Evolutionary conservation across 108 stramenopile species (phyloP), one percentile per base, ranked within the genome.

Genomic region (Stephanodiscus minutulus): DNA sequence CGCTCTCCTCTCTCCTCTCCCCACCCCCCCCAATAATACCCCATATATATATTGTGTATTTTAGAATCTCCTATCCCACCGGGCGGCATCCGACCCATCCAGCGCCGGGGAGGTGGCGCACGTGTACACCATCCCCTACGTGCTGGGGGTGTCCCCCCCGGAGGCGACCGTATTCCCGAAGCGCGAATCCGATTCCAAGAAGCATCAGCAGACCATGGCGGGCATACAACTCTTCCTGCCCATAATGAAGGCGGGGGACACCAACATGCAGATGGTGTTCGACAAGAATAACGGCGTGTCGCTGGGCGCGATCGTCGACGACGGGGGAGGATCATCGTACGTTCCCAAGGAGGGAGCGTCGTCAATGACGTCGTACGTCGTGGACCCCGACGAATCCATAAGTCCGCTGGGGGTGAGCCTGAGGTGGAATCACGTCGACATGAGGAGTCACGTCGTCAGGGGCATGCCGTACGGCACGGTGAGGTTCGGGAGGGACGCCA

Each of bases 391-490:
- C 18, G 68, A 69, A 15, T 10, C 66, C 37, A 53, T 82, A 28
- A 86, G 85, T 31, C 77, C 82, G 9, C 78, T 93, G 15, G 89
- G 88, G 59, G 62, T 93, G n/a, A 90, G 88, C 35, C 52, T 94
- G 39, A 61, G 79, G 68, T 89, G 93, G 89, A 70, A 73, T 46
- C 68, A 81, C 56, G 63, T 81, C 20, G 70, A 81, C 62, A 96
- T 96, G 92, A 79, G 73, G 37, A 74, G 87, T 21, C 82, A 85
- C 21, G 73, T 96, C 49, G 94, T 96, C 24, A 81, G 91, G 36
- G 98, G 98, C 10, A 91, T 96, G 85, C 86, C 96, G 7, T 97
- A 94, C 72, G 87, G 73, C 20, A 98, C 96, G 17, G 72, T 81
- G 0, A 37, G 58, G 24, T 81, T 69, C 66, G 79, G 79, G 9